These are phyloP conservation scores for Dendrocalamus sinicus DNA, from an alignment of 176 grass and related monocot genomes.

Conservation along the genomic window DNA sequence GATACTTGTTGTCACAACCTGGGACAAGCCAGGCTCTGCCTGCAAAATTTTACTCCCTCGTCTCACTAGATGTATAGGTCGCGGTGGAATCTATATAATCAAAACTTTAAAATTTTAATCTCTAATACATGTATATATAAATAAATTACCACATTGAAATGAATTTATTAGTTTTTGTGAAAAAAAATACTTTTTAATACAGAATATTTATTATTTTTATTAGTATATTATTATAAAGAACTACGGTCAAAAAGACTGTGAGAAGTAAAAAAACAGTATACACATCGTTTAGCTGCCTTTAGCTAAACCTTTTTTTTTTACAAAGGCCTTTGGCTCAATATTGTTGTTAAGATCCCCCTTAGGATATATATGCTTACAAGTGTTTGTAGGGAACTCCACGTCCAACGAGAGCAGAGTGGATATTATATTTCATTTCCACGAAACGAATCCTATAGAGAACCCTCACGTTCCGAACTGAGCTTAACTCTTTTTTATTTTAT, in stretches of 20 bases:
- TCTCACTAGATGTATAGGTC: background rate
- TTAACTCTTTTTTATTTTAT: no score
- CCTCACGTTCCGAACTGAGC: no score
- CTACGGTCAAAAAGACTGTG: background rate
- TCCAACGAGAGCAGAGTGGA: no score
- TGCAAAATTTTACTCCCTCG: background rate
- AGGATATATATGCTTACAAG: no score
- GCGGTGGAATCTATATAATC: background rate
- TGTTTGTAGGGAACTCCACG: no score
- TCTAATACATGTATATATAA: background rate
- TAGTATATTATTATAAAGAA: background rate
- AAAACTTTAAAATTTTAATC: background rate
- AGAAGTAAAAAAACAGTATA: background rate
- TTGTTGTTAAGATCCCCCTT: no score
- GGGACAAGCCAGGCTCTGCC: constrained; percentile 26
- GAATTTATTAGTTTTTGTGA: background rate
- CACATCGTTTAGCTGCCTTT: no score
- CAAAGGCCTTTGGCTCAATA: no score
- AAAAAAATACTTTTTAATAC: background rate
- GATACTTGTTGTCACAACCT: constrained; percentile 30
- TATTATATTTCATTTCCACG: no score
- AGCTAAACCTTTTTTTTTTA: no score
- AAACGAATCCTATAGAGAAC: no score
- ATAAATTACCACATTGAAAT: background rate
- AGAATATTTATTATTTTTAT: background rate